Evolutionary conservation across 768 basidiomycete species (phyloP).

Genomic region (Pulveroboletus sp.): DNA sequence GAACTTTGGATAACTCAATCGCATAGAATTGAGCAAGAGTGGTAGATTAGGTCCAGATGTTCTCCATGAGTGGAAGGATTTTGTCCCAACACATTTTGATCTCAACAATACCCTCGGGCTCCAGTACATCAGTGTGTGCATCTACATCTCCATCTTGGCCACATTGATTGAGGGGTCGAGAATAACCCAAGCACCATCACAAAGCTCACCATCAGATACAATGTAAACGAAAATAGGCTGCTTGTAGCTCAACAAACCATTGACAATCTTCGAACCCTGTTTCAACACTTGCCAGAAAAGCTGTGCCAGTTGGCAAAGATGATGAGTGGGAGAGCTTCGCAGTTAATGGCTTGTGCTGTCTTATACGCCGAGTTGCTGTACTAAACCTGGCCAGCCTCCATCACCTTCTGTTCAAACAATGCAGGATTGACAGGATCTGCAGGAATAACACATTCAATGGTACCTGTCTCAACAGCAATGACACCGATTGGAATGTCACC

Average conservation of each 20-base stretch:
- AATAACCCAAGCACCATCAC: constrained; percentile 99
- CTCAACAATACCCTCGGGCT: constrained; percentile 96
- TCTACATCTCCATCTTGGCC: constrained; percentile 99
- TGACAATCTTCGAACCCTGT: constrained; percentile 98
- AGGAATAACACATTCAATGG: constrained; percentile 93
- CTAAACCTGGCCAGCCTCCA: constrained; percentile 99
- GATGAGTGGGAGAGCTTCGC: constrained; percentile 94
- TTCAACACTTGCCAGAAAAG: constrained; percentile 97
- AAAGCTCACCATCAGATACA: constrained; percentile 96
- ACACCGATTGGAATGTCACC: constrained; percentile 98
- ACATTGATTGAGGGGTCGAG: constrained; percentile 97
- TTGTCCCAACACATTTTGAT: constrained; percentile 98
- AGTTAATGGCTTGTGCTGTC: constrained; percentile 98
- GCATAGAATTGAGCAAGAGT: too few species aligned
- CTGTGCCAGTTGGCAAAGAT: constrained; percentile 99
- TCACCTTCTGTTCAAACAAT: constrained; percentile 95
- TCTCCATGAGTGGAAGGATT: constrained; percentile 88
- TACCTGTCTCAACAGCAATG: constrained; percentile 97
- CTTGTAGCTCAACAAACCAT: constrained; percentile 95
- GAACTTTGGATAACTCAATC: too few species aligned
- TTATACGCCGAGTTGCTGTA: constrained; percentile 99
- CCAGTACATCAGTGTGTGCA: constrained; percentile 92
- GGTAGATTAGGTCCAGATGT: constrained; percentile 83
- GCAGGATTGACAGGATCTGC: constrained; percentile 97
- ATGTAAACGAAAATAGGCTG: constrained; percentile 99